Conservation (phyloP, 352 stramenopile genomes). For the Blastocystis sp. region DNA sequence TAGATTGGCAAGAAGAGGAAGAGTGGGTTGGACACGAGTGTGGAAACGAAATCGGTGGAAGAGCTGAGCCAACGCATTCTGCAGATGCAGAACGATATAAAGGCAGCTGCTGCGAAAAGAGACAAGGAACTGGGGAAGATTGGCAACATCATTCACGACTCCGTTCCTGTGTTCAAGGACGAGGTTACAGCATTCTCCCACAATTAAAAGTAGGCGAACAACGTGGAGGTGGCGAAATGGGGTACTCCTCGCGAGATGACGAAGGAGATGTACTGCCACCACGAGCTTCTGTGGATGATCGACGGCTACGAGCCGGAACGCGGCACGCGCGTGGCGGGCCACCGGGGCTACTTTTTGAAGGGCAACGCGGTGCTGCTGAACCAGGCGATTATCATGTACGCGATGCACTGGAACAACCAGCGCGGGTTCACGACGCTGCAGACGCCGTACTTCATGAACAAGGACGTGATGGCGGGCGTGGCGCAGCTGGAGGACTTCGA, state of each 20-base stretch:
- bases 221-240: slow-evolving; percentile 69
- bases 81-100: slow-evolving; percentile 1
- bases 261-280: slow-evolving; percentile 70
- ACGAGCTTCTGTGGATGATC: slow-evolving; percentile 89
- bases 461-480: slow-evolving; percentile 94
- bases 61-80: neutral
- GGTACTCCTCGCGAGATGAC: slow-evolving; percentile 33
- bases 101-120: neutral
- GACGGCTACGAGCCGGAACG: slow-evolving; percentile 96
- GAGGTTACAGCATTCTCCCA: slow-evolving; percentile 79
- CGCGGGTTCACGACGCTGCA: slow-evolving; percentile 94
- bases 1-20: slow-evolving; percentile 52
- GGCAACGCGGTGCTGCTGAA: slow-evolving; percentile 95
- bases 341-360: slow-evolving; percentile 97
- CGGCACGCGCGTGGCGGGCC: slow-evolving; percentile 89
- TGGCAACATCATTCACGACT: slow-evolving; percentile 92
- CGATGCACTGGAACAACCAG: slow-evolving; percentile 89
- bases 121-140: slow-evolving; percentile 84
- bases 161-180: slow-evolving; percentile 90
- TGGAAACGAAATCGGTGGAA: neutral
- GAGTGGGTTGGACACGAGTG: neutral
- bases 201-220: slow-evolving; percentile 73
- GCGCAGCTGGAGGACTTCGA: slow-evolving; percentile 99
- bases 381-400: slow-evolving; percentile 97
- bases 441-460: slow-evolving; percentile 99